Conservation (phyloP, 768 basidiomycete species). For the Mycena crocata region DNA sequence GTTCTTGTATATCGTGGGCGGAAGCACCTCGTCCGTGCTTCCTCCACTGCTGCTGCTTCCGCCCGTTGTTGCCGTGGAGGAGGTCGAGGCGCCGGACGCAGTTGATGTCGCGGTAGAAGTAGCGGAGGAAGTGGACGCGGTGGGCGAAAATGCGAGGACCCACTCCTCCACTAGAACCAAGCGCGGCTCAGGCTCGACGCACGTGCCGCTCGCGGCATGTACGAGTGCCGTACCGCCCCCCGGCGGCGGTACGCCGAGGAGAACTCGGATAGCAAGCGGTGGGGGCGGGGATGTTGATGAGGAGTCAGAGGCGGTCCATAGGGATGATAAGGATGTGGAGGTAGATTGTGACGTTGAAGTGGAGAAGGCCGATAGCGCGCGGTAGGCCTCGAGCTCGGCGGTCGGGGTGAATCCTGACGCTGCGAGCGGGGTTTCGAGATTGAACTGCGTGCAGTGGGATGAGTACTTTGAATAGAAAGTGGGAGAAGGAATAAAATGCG, state of each 20-base stretch:
- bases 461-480: too few species aligned
- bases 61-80: neutral
- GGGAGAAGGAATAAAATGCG: conserved; percentile 9
- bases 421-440: conserved; percentile 81
- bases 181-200: conserved; percentile 76
- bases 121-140: conserved; percentile 34
- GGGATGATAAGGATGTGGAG: too few species aligned
- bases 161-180: conserved; percentile 83
- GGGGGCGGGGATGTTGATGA: too few species aligned
- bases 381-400: conserved; percentile 69
- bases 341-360: too few species aligned
- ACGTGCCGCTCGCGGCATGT: conserved; percentile 70
- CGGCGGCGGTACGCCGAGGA: conserved; percentile 79
- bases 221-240: conserved; percentile 79
- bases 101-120: too few species aligned
- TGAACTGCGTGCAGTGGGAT: conserved; percentile 83
- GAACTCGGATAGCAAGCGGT: conserved; percentile 71
- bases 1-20: conserved; percentile 87
- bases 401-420: conserved; percentile 66
- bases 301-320: too few species aligned
- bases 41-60: conserved; percentile 1
- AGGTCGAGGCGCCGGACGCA: neutral
- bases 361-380: conserved; percentile 62
- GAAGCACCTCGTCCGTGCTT: conserved; percentile 57
- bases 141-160: conserved; percentile 60